Conservation (phyloP, 73 alveolate species). For the Symbiodinium pilosum region DNA sequence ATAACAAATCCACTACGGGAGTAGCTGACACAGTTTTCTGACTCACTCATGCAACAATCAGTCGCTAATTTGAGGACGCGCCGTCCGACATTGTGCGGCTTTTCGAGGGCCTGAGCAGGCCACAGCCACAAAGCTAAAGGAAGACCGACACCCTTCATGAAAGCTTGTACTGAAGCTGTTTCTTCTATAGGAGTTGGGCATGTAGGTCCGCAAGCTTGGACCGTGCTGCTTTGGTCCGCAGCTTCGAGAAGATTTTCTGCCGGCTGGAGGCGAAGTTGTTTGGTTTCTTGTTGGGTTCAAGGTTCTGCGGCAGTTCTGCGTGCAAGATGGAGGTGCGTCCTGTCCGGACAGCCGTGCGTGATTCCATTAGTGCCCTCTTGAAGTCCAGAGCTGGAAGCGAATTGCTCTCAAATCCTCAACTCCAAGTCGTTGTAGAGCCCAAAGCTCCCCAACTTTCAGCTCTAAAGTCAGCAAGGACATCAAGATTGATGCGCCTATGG, state of each 20-base stretch:
- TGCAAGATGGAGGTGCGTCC: too few species aligned
- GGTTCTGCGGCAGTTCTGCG: too few species aligned
- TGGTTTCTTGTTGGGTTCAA: background rate
- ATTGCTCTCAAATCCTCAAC: background rate
- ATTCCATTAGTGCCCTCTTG: too few species aligned
- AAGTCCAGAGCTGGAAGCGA: too few species aligned
- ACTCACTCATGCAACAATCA: too few species aligned
- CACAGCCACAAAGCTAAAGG: background rate
- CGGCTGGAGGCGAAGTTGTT: constrained; percentile 45
- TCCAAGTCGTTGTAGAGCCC: background rate
- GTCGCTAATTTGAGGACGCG: constrained; percentile 47
- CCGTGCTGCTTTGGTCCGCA: constrained; percentile 58
- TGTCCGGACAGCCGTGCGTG: too few species aligned
- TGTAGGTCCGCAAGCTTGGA: constrained; percentile 50
- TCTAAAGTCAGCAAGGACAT: constrained; percentile 27
- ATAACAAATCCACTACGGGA: background rate
- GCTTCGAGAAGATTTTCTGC: constrained; percentile 88
- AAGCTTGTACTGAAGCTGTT: too few species aligned
- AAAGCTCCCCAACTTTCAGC: background rate
- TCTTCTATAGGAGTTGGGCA: too few species aligned
- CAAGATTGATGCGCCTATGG: constrained; percentile 73
- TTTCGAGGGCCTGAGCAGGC: constrained; percentile 88
- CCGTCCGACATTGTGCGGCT: constrained; percentile 38
- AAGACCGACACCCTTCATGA: too few species aligned
- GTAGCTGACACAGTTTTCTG: too few species aligned